Evolutionary conservation across 2,329 filamentous ascomycete genomes (phyloP).

Genomic region (Leptosphaerulina australis): DNA sequence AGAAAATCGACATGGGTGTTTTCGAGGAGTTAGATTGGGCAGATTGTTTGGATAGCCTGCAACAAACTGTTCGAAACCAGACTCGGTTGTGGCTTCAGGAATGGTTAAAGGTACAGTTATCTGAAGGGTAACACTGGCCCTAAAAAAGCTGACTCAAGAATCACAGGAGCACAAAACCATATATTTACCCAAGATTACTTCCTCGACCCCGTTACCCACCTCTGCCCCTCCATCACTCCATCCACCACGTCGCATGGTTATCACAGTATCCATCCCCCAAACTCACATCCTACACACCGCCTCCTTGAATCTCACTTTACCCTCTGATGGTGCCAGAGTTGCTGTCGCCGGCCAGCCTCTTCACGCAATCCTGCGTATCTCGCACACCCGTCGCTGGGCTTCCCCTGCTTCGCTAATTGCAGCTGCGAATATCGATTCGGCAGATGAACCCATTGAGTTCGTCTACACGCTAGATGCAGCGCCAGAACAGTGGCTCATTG

Average conservation of each 20-base stretch:
- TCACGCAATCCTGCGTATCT: slow-evolving; percentile 64
- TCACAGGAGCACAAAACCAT: slow-evolving; percentile 36
- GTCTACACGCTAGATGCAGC: slow-evolving; percentile 80
- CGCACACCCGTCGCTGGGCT: slow-evolving; percentile 62
- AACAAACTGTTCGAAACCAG: slow-evolving; percentile 50
- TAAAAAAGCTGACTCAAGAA: slow-evolving; percentile 20
- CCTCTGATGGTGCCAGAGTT: slow-evolving; percentile 43
- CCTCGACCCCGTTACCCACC: slow-evolving; percentile 10
- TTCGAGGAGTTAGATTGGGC: slow-evolving; percentile 63
- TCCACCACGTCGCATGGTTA: slow-evolving; percentile 70
- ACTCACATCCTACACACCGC: slow-evolving; percentile 83
- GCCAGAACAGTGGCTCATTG: slow-evolving; percentile 81
- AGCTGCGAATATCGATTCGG: slow-evolving; percentile 34
- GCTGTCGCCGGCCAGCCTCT: slow-evolving; percentile 69
- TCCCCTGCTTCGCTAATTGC: slow-evolving; percentile 29
- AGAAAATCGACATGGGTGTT: slow-evolving; percentile 58
- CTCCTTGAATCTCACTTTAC: slow-evolving; percentile 62
- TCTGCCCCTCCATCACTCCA: slow-evolving; percentile 39
- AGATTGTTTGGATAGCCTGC: slow-evolving; percentile 58
- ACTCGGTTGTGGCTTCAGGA: slow-evolving; percentile 59
- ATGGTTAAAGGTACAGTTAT: slow-evolving; percentile 61
- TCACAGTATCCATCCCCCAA: slow-evolving; percentile 87
- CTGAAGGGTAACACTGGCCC: background rate
- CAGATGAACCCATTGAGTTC: slow-evolving; percentile 68
- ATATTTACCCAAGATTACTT: slow-evolving; percentile 22